These are phyloP conservation scores for Cyberlindnera veronae DNA, from an alignment of 805 yeast genomes.

Conservation along the genomic window DNA sequence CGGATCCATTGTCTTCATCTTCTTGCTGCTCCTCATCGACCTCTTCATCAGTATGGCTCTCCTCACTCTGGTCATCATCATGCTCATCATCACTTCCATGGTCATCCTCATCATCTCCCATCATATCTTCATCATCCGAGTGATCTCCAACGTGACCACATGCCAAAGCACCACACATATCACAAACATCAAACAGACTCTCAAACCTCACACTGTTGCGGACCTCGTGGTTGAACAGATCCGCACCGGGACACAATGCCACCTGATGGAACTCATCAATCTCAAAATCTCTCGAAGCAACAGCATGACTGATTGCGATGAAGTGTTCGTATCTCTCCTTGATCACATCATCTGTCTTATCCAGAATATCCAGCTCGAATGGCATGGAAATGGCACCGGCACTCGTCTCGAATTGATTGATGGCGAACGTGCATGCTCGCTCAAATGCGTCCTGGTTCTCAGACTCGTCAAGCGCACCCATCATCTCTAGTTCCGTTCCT, in stretches of 20 bases:
- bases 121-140: constrained; percentile 14
- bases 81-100: constrained; percentile 14
- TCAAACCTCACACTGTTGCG: constrained; percentile 68
- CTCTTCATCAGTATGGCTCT: constrained; percentile 3
- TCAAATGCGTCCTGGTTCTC: constrained; percentile 40
- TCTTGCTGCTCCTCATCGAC: constrained; percentile 10
- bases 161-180: constrained; percentile 42
- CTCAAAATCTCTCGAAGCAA: constrained; percentile 77
- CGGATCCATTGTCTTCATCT: constrained; percentile 16
- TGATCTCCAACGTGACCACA: constrained; percentile 30
- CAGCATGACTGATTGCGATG: constrained; percentile 53
- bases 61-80: constrained; percentile 6
- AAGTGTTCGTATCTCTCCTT: constrained; percentile 40
- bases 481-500: constrained; percentile 57
- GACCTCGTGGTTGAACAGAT: constrained; percentile 73
- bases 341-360: constrained; percentile 24
- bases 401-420: constrained; percentile 24
- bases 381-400: constrained; percentile 30
- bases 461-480: constrained; percentile 54
- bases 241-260: constrained; percentile 88
- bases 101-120: constrained; percentile 10
- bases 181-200: constrained; percentile 49
- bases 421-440: constrained; percentile 34
- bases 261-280: constrained; percentile 73
- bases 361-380: constrained; percentile 26